Conservation (phyloP, 192 early-diverging fungal genomes). For the Rhizophlyctis rosea region DNA sequence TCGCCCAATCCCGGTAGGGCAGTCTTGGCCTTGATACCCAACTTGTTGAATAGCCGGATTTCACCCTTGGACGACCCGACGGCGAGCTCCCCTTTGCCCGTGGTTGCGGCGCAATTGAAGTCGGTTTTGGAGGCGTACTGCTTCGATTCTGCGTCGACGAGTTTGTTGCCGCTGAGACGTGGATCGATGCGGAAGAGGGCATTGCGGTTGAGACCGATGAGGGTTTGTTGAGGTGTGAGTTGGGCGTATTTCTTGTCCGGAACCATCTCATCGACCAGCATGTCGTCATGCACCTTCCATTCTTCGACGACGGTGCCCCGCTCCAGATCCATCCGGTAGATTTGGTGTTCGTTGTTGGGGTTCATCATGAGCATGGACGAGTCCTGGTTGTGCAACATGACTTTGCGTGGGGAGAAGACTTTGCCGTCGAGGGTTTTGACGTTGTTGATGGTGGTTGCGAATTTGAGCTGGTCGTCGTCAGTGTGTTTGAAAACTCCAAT, state of each 20-base stretch:
- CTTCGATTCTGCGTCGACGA: slow-evolving; percentile 68
- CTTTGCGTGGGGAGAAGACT: slow-evolving; percentile 67
- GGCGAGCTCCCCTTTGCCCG: slow-evolving; percentile 74
- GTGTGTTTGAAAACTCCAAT: slow-evolving; percentile 86
- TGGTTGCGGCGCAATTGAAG: slow-evolving; percentile 73
- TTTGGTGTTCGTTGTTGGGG: slow-evolving; percentile 60
- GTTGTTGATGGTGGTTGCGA: slow-evolving; percentile 76
- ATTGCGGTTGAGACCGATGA: slow-evolving; percentile 80
- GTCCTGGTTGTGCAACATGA: slow-evolving; percentile 88
- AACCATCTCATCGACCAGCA: slow-evolving; percentile 65
- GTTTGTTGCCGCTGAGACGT: slow-evolving; percentile 67
- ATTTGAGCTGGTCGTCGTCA: slow-evolving; percentile 68
- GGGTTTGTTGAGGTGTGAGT: slow-evolving; percentile 67
- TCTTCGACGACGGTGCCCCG: slow-evolving; percentile 90
- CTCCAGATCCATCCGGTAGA: slow-evolving; percentile 91
- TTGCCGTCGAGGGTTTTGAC: slow-evolving; percentile 57
- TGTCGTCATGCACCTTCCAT: slow-evolving; percentile 79
- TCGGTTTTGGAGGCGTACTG: slow-evolving; percentile 61
- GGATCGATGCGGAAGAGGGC: slow-evolving; percentile 87
- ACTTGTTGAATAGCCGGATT: slow-evolving; percentile 76
- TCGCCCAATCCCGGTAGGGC: slow-evolving; percentile 82
- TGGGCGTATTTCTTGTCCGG: slow-evolving; percentile 77
- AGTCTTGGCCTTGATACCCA: slow-evolving; percentile 83
- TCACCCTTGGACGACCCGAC: slow-evolving; percentile 84
- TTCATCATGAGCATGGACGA: slow-evolving; percentile 74